A percentile compares a stretch with the other conserved stretches of the same genome.
phyloP scores from a whole-genome alignment of 345 rosid species.

The Aethionema arabicum region DNA sequence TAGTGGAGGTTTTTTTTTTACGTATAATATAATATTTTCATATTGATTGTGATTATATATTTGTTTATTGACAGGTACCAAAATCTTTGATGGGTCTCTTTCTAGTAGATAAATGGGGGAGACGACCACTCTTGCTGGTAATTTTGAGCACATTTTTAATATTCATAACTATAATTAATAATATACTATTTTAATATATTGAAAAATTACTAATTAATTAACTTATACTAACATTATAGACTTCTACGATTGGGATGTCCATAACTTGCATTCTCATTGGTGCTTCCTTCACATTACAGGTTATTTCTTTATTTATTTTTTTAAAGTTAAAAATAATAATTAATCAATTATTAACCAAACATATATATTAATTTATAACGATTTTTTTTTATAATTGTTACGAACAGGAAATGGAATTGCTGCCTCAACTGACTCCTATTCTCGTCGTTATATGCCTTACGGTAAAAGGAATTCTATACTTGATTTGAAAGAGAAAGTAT shows the following conservation, averaged over 20 bases:
- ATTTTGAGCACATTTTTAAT: too few relatives aligned
- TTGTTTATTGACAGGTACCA: slow-evolving; percentile 36
- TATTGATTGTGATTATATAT: too few relatives aligned
- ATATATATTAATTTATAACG: background rate
- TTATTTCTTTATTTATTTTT: slow-evolving; percentile 11
- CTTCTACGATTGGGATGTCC: slow-evolving; percentile 49
- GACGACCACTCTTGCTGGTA: slow-evolving; percentile 53
- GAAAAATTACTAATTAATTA: too few relatives aligned
- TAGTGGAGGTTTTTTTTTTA: background rate
- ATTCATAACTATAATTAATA: too few relatives aligned
- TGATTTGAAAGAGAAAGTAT: background rate
- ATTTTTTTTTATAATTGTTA: background rate
- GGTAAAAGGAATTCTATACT: slow-evolving; percentile 18
- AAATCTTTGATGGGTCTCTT: slow-evolving; percentile 28
- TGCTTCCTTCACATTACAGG: slow-evolving; percentile 50
- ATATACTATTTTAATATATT: too few relatives aligned
- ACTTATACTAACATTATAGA: slow-evolving; percentile 26
- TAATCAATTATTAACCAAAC: too few relatives aligned
- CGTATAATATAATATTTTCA: too few relatives aligned
- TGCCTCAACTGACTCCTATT: slow-evolving; percentile 34
- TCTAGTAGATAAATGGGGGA: slow-evolving; percentile 50
- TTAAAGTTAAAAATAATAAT: too few relatives aligned
- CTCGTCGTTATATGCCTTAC: slow-evolving; percentile 26
- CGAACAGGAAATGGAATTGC: slow-evolving; percentile 30
- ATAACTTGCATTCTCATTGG: slow-evolving; percentile 40